phyloP scores from a whole-genome alignment of 208 protist genomes.

The Borovskyia barvae region DNA sequence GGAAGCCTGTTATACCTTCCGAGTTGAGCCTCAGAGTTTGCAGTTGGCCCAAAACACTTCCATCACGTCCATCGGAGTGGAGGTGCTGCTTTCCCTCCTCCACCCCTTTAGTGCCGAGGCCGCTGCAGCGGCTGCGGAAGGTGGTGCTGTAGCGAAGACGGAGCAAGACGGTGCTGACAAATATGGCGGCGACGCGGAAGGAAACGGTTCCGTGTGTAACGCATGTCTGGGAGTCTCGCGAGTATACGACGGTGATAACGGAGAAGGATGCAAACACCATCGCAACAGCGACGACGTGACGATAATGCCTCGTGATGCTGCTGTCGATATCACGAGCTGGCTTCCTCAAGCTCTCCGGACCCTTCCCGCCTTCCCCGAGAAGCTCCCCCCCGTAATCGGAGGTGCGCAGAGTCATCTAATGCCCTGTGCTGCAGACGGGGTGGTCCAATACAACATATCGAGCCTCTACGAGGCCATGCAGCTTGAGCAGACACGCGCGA shows the following conservation, averaged over 20 bases:
- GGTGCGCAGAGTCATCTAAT: slow-evolving; percentile 53
- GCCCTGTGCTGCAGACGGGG: slow-evolving; percentile 41
- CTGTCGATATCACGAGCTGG: slow-evolving; percentile 60
- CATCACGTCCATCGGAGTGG: slow-evolving; percentile 34
- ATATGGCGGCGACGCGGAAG: too few species aligned
- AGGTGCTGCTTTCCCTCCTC: slow-evolving; percentile 51
- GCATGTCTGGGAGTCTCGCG: too few species aligned
- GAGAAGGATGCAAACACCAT: not conserved
- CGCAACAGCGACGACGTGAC: slow-evolving; percentile 1
- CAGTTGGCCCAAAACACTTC: slow-evolving; percentile 21
- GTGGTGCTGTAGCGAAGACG: too few species aligned
- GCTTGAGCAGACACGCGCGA: slow-evolving; percentile 29
- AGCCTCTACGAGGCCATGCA: slow-evolving; percentile 54
- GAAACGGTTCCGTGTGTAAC: too few species aligned
- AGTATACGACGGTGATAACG: not conserved
- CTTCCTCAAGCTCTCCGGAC: slow-evolving; percentile 46
- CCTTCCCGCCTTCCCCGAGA: slow-evolving; percentile 56
- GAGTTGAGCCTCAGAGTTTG: slow-evolving; percentile 35
- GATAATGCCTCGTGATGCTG: slow-evolving; percentile 15
- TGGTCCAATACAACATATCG: slow-evolving; percentile 73
- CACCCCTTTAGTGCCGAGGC: slow-evolving; percentile 14
- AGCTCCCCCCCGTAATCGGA: slow-evolving; percentile 25
- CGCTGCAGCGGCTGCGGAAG: not conserved
- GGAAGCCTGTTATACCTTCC: slow-evolving; percentile 56
- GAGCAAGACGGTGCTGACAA: too few species aligned